Conservation (phyloP, 495 filamentous ascomycete species). For the Lophiostoma macrostomum region DNA sequence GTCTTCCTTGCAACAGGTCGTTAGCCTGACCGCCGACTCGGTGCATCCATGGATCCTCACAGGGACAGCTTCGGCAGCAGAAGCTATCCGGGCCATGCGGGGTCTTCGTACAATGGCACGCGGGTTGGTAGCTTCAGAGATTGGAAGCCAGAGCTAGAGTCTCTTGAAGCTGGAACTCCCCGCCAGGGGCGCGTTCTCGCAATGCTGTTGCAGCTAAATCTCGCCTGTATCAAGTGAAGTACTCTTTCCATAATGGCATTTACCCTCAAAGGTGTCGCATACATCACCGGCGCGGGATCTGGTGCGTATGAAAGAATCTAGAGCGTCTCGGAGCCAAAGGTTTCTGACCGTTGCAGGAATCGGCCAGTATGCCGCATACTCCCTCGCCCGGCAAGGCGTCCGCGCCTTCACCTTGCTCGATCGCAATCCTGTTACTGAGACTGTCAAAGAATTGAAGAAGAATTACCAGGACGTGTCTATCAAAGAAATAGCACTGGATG, state of each 20-base stretch:
- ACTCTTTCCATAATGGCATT: slow-evolving; percentile 30
- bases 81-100: background rate
- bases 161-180: background rate
- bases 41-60: too few relatives aligned
- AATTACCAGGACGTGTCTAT: slow-evolving; percentile 36
- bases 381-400: slow-evolving; percentile 41
- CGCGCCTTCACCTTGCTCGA: slow-evolving; percentile 40
- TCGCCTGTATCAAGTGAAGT: background rate
- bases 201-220: background rate
- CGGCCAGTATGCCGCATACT: slow-evolving; percentile 40
- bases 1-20: slow-evolving; percentile 6
- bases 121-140: too few relatives aligned
- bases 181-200: background rate
- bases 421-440: slow-evolving; percentile 35
- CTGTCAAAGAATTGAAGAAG: slow-evolving; percentile 32
- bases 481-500: slow-evolving; percentile 38
- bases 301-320: too few relatives aligned
- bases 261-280: slow-evolving; percentile 41
- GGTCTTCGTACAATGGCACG: slow-evolving; percentile 6
- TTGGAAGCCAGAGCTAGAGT: background rate
- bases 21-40: too few relatives aligned
- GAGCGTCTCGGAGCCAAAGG: background rate
- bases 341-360: slow-evolving; percentile 35
- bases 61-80: too few relatives aligned
- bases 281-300: slow-evolving; percentile 45